phyloP scores from a whole-genome alignment of 345 rosid genomes.

The Cardamine resedifolia region DNA sequence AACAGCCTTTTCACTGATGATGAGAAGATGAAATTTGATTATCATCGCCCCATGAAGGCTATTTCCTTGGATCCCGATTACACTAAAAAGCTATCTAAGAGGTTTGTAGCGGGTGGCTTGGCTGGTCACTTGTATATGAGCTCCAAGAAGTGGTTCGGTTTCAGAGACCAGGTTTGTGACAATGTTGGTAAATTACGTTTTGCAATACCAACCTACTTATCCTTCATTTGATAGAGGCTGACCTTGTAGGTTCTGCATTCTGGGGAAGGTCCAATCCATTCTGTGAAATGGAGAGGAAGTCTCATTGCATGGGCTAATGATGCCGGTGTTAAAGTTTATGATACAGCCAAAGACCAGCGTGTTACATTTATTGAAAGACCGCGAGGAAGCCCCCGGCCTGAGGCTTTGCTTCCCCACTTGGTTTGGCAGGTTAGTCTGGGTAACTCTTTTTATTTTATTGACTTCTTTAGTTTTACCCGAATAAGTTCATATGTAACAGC shows the following conservation, averaged over 20 bases:
- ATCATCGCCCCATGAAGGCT: slow-evolving; percentile 99
- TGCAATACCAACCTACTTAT: background rate
- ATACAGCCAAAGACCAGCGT: slow-evolving; percentile 85
- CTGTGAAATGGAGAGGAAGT: slow-evolving; percentile 86
- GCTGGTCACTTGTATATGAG: slow-evolving; percentile 91
- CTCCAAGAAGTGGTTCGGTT: slow-evolving; percentile 90
- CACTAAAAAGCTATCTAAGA: slow-evolving; percentile 61
- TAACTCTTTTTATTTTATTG: background rate
- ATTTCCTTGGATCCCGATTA: slow-evolving; percentile 91
- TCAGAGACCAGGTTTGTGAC: slow-evolving; percentile 74
- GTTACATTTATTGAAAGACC: slow-evolving; percentile 96
- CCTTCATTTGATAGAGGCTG: slow-evolving; percentile 13
- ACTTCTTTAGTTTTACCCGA: background rate
- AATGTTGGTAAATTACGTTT: background rate
- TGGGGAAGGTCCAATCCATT: slow-evolving; percentile 98
- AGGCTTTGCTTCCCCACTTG: slow-evolving; percentile 85
- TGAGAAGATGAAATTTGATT: slow-evolving; percentile 83
- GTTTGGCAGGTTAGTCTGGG: slow-evolving; percentile 90
- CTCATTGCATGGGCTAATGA: slow-evolving; percentile 99
- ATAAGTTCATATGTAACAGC: slow-evolving; percentile 1
- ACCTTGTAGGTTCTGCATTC: slow-evolving; percentile 79
- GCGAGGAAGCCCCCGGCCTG: slow-evolving; percentile 86
- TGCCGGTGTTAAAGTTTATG: slow-evolving; percentile 92
- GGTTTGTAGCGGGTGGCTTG: slow-evolving; percentile 96
- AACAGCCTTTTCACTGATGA: slow-evolving; percentile 91